phyloP scores from a whole-genome alignment of 495 filamentous ascomycete genomes.

The Penicillium antarcticum region DNA sequence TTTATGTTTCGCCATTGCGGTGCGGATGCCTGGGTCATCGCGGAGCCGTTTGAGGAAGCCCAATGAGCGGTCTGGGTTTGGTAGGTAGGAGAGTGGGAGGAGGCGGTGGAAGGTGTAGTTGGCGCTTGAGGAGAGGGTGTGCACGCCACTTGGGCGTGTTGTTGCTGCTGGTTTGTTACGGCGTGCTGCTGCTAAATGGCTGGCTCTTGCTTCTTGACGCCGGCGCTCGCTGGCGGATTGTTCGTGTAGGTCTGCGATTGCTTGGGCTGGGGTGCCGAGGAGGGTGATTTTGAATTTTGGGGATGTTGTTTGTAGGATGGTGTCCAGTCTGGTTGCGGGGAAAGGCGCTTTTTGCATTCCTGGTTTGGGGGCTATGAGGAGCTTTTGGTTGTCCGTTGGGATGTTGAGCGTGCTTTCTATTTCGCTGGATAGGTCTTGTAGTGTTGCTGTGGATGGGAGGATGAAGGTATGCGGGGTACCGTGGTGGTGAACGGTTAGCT shows the following conservation, averaged over 20 bases:
- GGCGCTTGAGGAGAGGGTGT: slow-evolving; percentile 43
- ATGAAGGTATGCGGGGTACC: slow-evolving; percentile 70
- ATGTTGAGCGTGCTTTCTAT: slow-evolving; percentile 58
- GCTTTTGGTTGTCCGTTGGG: slow-evolving; percentile 67
- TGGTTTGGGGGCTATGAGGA: slow-evolving; percentile 66
- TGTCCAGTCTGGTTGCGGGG: slow-evolving; percentile 29
- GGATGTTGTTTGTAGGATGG: slow-evolving; percentile 44
- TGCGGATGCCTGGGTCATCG: slow-evolving; percentile 79
- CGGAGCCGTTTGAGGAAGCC: slow-evolving; percentile 74
- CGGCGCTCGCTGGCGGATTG: slow-evolving; percentile 36
- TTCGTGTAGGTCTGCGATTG: slow-evolving; percentile 38
- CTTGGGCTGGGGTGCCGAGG: slow-evolving; percentile 34
- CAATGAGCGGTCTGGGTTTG: slow-evolving; percentile 61
- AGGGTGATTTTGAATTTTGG: slow-evolving; percentile 44
- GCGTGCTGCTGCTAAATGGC: slow-evolving; percentile 29
- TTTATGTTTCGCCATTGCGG: slow-evolving; percentile 76
- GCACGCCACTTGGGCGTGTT: slow-evolving; percentile 40
- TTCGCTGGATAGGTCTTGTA: slow-evolving; percentile 59
- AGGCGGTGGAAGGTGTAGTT: slow-evolving; percentile 80
- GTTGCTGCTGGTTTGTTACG: slow-evolving; percentile 25
- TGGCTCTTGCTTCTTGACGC: slow-evolving; percentile 35
- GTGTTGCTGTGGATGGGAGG: slow-evolving; percentile 65
- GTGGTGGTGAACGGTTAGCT: slow-evolving; percentile 57
- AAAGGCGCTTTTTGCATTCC: slow-evolving; percentile 67
- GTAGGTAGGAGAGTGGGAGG: slow-evolving; percentile 75